These are phyloP conservation scores for Aurantiochytrium sp. DNA, from an alignment of 108 stramenopile genomes.

Conservation along the genomic window DNA sequence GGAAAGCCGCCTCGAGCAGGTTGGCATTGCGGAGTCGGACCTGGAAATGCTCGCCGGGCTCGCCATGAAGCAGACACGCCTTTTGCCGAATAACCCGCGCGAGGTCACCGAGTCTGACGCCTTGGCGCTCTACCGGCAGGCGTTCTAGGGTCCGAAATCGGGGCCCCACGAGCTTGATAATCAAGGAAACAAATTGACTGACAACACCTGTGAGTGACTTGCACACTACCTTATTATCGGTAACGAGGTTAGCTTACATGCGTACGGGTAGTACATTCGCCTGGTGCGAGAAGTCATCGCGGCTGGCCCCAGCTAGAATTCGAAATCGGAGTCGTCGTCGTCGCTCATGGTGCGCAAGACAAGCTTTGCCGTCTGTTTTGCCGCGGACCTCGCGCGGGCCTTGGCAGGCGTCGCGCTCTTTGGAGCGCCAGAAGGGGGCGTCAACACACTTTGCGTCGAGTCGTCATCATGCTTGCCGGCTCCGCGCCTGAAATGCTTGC, in stretches of 20 bases:
- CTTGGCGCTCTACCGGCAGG: background rate
- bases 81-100: conserved; percentile 35
- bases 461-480: no score
- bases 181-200: no score
- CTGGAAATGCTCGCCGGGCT: conserved; percentile 17
- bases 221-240: no score
- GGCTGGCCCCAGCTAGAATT: no score
- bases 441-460: no score
- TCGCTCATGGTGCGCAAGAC: background rate
- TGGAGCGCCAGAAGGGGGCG: no score
- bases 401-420: background rate
- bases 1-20: background rate
- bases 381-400: background rate
- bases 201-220: no score
- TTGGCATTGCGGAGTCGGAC: conserved; percentile 8
- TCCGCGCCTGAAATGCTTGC: no score
- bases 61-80: conserved; percentile 38
- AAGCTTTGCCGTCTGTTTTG: background rate
- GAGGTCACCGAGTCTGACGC: conserved; percentile 10
- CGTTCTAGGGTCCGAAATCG: background rate
- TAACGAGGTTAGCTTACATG: no score
- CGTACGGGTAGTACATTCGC: no score
- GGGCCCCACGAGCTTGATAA: no score
- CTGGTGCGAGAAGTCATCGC: no score
- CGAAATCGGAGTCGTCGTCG: background rate